Percentiles rank a stretch among this genome's conserved stretches.
Conservation (phyloP, 192 early-diverging fungal species). For the Phycomyces blakesleeanus region DNA sequence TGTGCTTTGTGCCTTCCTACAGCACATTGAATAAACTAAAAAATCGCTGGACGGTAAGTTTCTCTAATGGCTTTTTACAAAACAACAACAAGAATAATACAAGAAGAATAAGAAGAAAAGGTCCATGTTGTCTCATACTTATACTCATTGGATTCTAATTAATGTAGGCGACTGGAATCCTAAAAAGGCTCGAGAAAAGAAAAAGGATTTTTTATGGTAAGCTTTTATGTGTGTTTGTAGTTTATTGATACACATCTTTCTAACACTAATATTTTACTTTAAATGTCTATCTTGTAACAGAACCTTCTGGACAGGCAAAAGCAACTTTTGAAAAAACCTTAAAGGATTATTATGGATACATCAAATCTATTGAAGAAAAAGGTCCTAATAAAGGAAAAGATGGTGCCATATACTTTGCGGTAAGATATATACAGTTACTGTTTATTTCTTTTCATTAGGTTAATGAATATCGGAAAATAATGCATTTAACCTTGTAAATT, state of each 20-base stretch:
- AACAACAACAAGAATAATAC: too few species aligned
- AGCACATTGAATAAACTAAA: constrained; percentile 25
- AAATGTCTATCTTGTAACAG: constrained; percentile 5
- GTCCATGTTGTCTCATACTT: constrained; percentile 1
- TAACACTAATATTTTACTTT: not conserved
- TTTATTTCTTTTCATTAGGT: too few species aligned
- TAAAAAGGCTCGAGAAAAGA: constrained; percentile 8
- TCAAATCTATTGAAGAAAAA: constrained; percentile 5
- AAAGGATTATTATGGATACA: constrained; percentile 13
- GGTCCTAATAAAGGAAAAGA: not conserved
- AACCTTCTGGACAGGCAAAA: constrained; percentile 7
- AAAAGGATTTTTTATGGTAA: constrained; percentile 16
- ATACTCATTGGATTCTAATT: not conserved
- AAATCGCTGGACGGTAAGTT: constrained; percentile 26
- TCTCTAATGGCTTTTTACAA: too few species aligned
- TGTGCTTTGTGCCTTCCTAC: constrained; percentile 40
- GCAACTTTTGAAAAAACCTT: constrained; percentile 24
- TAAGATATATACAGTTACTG: constrained; percentile 1
- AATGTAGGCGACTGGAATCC: constrained; percentile 20
- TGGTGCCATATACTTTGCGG: constrained; percentile 65
- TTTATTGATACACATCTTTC: too few species aligned
- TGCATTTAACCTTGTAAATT: not conserved
- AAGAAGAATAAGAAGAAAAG: not conserved
- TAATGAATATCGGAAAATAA: too few species aligned
- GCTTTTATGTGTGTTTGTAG: too few species aligned